Evolutionary conservation across 108 stramenopile genomes (phyloP), one percentile per base, ranked within the genome.

Genomic region (Pseudonitzschia multiseries): DNA sequence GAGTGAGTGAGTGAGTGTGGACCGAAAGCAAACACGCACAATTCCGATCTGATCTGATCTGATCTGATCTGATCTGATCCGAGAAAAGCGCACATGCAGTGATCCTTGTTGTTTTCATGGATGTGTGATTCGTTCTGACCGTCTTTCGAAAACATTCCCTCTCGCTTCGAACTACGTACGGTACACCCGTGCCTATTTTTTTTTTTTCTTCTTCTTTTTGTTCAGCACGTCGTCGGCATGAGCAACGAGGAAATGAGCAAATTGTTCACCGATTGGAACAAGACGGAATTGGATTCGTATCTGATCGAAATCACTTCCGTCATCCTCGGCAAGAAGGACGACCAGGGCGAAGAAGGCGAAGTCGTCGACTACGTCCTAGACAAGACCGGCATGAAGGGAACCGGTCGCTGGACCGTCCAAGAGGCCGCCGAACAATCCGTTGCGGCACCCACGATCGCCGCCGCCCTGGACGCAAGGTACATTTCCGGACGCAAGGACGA

Each of bases 341-440:
- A 93, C 57, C 68, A 81, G 36, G 87, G 86, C 22, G 83, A 79
- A 26, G 87, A 81, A 9, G 96, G 96, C 15, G 79, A 89, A 43
- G 91, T 94, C 56, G 88, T 97, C 1, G 95, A 97, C 59, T 86
- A 94, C 67, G 83, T 99, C 72, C 85, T 98, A 21, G 99, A 99
- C 78, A 97, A 97, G 81, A 97, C 98, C 32, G 99, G 99, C 1
- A 98, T 97, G 96, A 99, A 99, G 80, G 99, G 99, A 52, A 99
- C 99, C 1, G 99, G 99, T 18, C 85, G 96, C 20, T 98, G 98
- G 99, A 99, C 99, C 17, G 89, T 99, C 21, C 96, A 99, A 78
- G 97, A 98, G 68, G 98, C 97, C n/a, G 99, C 99, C 36, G 98
- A 99, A 76, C 88, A 91, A 57, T 85, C 83, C 66, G 97, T 98